Percentiles rank a stretch among this genome's conserved stretches.
These are phyloP conservation scores for Phyllachora maydis DNA, from an alignment of 2,329 filamentous ascomycete species.

Conservation along the genomic window DNA sequence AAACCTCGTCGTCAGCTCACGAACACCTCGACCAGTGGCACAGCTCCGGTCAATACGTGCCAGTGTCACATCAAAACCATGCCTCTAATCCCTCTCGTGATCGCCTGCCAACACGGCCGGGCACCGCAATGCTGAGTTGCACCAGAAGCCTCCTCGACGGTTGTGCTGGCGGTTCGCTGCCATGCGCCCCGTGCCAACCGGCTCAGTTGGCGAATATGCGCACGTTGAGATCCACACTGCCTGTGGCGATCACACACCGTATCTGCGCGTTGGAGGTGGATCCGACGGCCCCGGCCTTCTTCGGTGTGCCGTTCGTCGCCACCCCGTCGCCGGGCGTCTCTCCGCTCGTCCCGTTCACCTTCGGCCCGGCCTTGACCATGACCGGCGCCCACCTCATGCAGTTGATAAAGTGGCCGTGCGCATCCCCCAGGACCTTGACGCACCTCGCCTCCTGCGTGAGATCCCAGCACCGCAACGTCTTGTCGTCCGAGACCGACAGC, in stretches of 20 bases:
- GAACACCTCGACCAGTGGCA: too few species aligned
- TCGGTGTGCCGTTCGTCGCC: conserved; percentile 12
- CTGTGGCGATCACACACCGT: conserved; percentile 70
- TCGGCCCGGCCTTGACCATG: conserved; percentile 27
- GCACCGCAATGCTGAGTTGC: too few species aligned
- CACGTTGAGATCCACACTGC: conserved; percentile 64
- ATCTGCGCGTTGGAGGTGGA: conserved; percentile 29
- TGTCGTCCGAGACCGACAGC: conserved; percentile 72
- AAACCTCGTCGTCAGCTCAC: too few species aligned
- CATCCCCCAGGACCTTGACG: conserved; percentile 60
- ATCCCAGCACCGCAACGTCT: conserved; percentile 87
- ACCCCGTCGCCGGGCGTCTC: conserved; percentile 21
- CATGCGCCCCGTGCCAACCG: too few species aligned
- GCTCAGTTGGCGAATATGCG: conserved; percentile 58
- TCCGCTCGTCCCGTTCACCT: conserved; percentile 7
- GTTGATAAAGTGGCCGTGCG: conserved; percentile 68
- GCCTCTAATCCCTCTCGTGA: too few species aligned
- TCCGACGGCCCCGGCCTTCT: conserved; percentile 22
- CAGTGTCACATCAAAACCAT: too few species aligned
- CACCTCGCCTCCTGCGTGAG: conserved; percentile 76
- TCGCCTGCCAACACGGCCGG: too few species aligned
- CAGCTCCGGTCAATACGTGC: too few species aligned
- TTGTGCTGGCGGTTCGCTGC: too few species aligned
- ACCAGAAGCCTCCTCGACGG: too few species aligned
- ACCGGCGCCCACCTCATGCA: conserved; percentile 77